Conservation (phyloP, 2,329 filamentous ascomycete genomes). For the Phialophora macrospora region DNA sequence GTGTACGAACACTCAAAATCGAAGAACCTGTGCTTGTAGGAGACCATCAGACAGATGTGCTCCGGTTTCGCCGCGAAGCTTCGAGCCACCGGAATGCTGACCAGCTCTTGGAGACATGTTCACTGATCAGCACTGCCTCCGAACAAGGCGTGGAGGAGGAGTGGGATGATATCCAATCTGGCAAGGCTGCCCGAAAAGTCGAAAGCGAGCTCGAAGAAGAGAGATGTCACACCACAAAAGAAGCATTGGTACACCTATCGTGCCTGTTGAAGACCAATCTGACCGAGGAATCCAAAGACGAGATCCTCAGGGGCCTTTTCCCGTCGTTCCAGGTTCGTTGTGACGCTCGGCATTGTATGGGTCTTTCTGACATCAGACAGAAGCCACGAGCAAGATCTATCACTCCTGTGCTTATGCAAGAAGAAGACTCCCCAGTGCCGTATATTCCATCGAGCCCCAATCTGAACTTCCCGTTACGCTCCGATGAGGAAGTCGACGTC, state of each 20-base stretch:
- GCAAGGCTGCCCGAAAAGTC: conserved; percentile 5
- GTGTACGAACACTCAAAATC: conserved; percentile 45
- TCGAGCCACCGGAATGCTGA: not conserved
- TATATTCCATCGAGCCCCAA: conserved; percentile 14
- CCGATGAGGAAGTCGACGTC: conserved; percentile 10
- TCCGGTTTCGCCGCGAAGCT: conserved; percentile 43
- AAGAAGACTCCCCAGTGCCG: conserved; percentile 10
- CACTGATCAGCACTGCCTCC: not conserved
- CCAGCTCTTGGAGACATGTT: conserved; percentile 3
- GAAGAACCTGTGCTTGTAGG: conserved; percentile 52
- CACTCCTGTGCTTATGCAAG: conserved; percentile 11
- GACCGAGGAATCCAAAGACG: conserved; percentile 13
- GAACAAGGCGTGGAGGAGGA: conserved; percentile 20
- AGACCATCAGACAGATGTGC: conserved; percentile 54
- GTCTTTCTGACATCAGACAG: conserved; percentile 12
- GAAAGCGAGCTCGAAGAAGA: conserved; percentile 20
- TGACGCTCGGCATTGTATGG: not conserved
- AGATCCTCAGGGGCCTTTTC: conserved; percentile 5
- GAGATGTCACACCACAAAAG: conserved; percentile 29
- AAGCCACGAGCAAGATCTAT: conserved; percentile 10
- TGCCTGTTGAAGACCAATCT: not conserved
- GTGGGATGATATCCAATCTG: conserved; percentile 21
- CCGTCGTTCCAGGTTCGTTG: conserved; percentile 1
- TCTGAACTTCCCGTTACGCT: not conserved
- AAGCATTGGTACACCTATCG: conserved; percentile 24